phyloP scores from a whole-genome alignment of 495 filamentous ascomycete species.

The Xylona heveae region DNA sequence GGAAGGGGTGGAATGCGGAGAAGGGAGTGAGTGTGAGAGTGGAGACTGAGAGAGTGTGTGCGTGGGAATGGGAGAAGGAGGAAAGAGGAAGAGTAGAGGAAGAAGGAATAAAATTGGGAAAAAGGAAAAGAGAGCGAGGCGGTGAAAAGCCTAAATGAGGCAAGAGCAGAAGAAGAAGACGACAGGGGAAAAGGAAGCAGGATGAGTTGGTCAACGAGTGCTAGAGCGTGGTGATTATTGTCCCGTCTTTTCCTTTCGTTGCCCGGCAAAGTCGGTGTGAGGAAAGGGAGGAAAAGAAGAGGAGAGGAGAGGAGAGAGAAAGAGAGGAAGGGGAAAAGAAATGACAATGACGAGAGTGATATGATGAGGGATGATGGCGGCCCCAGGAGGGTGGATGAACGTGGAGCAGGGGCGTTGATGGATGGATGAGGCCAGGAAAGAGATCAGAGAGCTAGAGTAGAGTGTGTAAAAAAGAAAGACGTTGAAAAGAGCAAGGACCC shows the following conservation, averaged over 20 bases:
- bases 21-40: too few species aligned
- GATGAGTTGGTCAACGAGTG: not conserved
- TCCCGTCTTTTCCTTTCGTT: not conserved
- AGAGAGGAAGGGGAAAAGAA: too few species aligned
- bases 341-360: too few species aligned
- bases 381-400: too few species aligned
- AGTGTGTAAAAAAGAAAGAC: too few species aligned
- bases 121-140: not conserved
- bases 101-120: not conserved
- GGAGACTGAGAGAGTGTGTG: constrained; percentile 2
- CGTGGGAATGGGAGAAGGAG: constrained; percentile 3
- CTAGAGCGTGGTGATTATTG: not conserved
- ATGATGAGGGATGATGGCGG: too few species aligned
- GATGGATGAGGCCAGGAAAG: too few species aligned
- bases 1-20: too few species aligned
- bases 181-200: not conserved
- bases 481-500: too few species aligned
- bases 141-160: not conserved
- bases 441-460: too few species aligned
- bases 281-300: not conserved
- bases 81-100: not conserved
- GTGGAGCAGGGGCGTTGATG: too few species aligned
- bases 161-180: not conserved
- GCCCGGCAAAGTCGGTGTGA: not conserved
- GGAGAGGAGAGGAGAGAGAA: too few species aligned